Base-by-base conservation (phyloP, 371 early-diverging fungal genomes). In the Zopfochytrium polystomum region DNA sequence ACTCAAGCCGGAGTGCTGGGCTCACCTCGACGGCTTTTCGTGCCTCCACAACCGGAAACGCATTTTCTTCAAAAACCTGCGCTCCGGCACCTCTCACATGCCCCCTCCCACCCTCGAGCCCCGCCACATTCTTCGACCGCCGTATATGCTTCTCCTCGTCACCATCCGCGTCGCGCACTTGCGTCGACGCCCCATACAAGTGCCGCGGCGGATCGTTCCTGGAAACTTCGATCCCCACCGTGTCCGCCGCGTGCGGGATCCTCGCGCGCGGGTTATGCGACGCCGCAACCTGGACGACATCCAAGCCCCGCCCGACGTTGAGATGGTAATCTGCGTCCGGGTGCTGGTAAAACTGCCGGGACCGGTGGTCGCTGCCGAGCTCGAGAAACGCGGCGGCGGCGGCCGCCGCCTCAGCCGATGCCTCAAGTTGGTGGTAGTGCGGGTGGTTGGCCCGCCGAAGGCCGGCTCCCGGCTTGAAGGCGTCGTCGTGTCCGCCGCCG, bases 11-110 rank as follows among this genome's bases (percentile, higher is more conserved):
- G n/a, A n/a, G n/a, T n/a, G n/a, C n/a, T n/a, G n/a, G n/a, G n/a
- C n/a, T n/a, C n/a, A n/a, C n/a, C n/a, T n/a, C n/a, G n/a, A n/a
- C n/a, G n/a, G n/a, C n/a, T n/a, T n/a, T n/a, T n/a, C n/a, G 5
- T 31, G 52, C 60, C n/a, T 38, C 43, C 4, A 33, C 20, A 20
- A 60, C 60, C 3, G 33, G 52, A 35, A 60, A 51, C 22, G 7
- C 60, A 18, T 60, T 52, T 5, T 59, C 65, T 13, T 45, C 30
- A 20, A 62, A 48, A 46, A 70, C 55, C 34, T 33, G 52, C 48
- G 58, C 15, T 15, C 67, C 67, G 22, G 54, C 22, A 20, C 63
- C 67, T 22, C 27, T 23, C n/a, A 66, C 33, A 60, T 66, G 67
- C 29, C 48, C 43, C 15, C 62, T 50, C 56, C 32, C 42, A 7